A percentile compares a stretch with the other conserved stretches of the same genome.
phyloP scores from a whole-genome alignment of 1,139 yeast species.

The Meyerozyma smithsonii region DNA sequence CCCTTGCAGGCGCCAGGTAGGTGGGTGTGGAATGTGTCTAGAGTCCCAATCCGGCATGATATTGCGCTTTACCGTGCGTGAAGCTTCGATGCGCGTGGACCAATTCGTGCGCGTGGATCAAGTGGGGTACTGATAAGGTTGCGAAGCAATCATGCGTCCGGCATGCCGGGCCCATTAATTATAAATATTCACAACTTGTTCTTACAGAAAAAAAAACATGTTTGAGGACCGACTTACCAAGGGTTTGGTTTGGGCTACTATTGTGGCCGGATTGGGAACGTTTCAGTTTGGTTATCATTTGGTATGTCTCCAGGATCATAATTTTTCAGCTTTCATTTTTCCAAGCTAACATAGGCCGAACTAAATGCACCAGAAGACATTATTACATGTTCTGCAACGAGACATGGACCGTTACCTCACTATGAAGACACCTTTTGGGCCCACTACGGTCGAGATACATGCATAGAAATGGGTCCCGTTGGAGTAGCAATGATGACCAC shows the following conservation, averaged over 20 bases:
- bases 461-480: constrained; percentile 24
- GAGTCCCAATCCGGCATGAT: too few relatives aligned
- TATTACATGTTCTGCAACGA: constrained; percentile 38
- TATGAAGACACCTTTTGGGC: constrained; percentile 28
- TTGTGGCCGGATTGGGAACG: constrained; percentile 62
- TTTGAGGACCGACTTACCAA: neutral
- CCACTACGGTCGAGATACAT: constrained; percentile 20
- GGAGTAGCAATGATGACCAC: constrained; percentile 29
- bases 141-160: neutral
- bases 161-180: neutral
- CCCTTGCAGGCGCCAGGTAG: too few relatives aligned
- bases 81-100: too few relatives aligned
- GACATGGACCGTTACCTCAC: constrained; percentile 18
- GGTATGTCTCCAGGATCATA: constrained; percentile 10
- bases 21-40: too few relatives aligned
- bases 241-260: constrained; percentile 29
- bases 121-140: neutral
- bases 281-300: constrained; percentile 86
- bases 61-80: too few relatives aligned
- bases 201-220: neutral
- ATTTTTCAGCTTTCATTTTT: neutral
- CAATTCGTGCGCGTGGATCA: too few relatives aligned
- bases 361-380: constrained; percentile 76
- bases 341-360: constrained; percentile 51
- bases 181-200: neutral